A percentile compares a stretch with the other conserved stretches of the same genome.
These are phyloP conservation scores for Tetracladium maxilliforme DNA, from an alignment of 2,329 filamentous ascomycete genomes.

Conservation along the genomic window DNA sequence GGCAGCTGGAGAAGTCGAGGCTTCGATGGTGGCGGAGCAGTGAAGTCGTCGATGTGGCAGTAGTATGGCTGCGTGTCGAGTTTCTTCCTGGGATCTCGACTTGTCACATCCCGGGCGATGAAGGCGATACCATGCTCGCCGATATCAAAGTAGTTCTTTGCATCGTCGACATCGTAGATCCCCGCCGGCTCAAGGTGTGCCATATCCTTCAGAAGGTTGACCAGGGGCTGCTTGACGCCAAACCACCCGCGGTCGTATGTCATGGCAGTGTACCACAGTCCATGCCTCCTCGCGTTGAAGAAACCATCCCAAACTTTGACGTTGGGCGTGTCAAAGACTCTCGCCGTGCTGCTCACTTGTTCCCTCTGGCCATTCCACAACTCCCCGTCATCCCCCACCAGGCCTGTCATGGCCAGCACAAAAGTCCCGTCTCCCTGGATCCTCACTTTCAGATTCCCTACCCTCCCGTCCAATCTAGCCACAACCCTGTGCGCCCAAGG, in stretches of 20 bases:
- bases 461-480: slow-evolving; percentile 30
- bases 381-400: slow-evolving; percentile 52
- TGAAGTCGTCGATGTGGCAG: too few relatives aligned
- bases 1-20: too few relatives aligned
- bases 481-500: slow-evolving; percentile 27
- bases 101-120: slow-evolving; percentile 19
- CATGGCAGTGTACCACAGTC: slow-evolving; percentile 59
- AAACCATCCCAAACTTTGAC: slow-evolving; percentile 78
- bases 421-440: slow-evolving; percentile 31
- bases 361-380: slow-evolving; percentile 52
- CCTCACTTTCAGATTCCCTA: slow-evolving; percentile 45
- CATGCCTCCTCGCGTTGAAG: slow-evolving; percentile 50
- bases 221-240: slow-evolving; percentile 46
- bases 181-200: too few relatives aligned
- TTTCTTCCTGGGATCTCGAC: slow-evolving; percentile 38
- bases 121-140: slow-evolving; percentile 17
- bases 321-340: slow-evolving; percentile 61
- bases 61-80: too few relatives aligned
- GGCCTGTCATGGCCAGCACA: slow-evolving; percentile 43
- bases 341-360: slow-evolving; percentile 47
- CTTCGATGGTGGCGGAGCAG: too few relatives aligned
- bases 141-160: slow-evolving; percentile 24
- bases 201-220: too few relatives aligned
- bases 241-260: slow-evolving; percentile 21
- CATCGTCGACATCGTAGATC: too few relatives aligned